Conservation (phyloP, 169 alveolate species). For the Cryptosporidium viatorum region DNA sequence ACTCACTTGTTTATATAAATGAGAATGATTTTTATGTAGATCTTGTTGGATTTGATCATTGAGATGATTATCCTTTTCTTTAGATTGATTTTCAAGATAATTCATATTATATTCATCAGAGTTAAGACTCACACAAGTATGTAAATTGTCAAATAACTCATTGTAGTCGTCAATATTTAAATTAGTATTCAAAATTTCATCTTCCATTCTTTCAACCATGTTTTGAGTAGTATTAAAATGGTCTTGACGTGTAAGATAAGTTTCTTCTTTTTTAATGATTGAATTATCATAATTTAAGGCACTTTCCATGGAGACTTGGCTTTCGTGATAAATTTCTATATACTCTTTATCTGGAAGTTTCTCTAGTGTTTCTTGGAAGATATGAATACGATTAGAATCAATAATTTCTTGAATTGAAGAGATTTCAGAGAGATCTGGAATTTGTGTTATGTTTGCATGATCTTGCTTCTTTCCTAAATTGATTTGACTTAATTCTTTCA, state of each 20-base stretch:
- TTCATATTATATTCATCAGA: conserved; percentile 7
- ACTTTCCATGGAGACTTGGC: neutral
- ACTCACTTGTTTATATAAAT: neutral
- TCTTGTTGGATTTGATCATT: neutral
- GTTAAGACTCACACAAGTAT: neutral
- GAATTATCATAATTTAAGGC: neutral
- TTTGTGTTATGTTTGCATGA: neutral
- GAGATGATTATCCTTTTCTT: neutral
- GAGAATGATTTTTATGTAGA: neutral
- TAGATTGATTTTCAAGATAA: neutral
- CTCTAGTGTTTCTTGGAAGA: neutral
- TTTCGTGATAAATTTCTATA: neutral
- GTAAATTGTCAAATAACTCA: neutral
- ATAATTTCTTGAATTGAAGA: conserved; percentile 2
- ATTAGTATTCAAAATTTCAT: conserved; percentile 14
- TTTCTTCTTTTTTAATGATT: neutral
- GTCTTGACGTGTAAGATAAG: neutral
- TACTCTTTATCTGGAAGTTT: neutral
- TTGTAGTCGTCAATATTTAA: conserved; percentile 14
- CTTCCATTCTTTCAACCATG: conserved; percentile 19
- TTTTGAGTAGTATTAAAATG: neutral
- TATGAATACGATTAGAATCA: neutral
- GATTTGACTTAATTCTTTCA: neutral
- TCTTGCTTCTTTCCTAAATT: neutral
- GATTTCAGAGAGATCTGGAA: conserved; percentile 10